A percentile compares a stretch with the other conserved stretches of the same genome.
phyloP scores from a whole-genome alignment of 2,329 filamentous ascomycete species.

The Trichoderma endophyticum region DNA sequence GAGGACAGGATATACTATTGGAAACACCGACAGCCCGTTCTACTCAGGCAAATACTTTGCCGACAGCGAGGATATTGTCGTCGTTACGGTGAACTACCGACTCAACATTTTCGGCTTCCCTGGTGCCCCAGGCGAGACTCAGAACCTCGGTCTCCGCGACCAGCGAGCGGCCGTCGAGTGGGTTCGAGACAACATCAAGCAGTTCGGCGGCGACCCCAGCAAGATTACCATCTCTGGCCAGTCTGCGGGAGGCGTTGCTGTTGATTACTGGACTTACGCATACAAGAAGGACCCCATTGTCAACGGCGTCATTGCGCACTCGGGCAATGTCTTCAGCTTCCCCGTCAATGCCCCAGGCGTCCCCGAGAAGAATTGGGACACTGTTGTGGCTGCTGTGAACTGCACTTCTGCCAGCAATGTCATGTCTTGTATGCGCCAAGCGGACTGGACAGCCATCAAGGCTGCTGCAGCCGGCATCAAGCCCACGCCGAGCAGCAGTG shows the following conservation, averaged over 20 bases:
- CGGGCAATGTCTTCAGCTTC: constrained; percentile 46
- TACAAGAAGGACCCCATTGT: constrained; percentile 48
- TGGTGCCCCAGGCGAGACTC: constrained; percentile 26
- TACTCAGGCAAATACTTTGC: constrained; percentile 45
- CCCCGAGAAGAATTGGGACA: constrained; percentile 41
- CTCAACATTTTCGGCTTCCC: constrained; percentile 43
- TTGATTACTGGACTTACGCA: constrained; percentile 49
- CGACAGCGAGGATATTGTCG: constrained; percentile 41
- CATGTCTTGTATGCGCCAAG: constrained; percentile 39
- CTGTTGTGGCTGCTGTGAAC: constrained; percentile 38
- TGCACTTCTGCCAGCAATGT: constrained; percentile 33
- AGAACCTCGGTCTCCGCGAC: constrained; percentile 31
- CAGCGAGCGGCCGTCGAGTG: constrained; percentile 33
- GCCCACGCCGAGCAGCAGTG: constrained; percentile 31
- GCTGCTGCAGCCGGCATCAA: constrained; percentile 36
- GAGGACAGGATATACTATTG: constrained; percentile 34
- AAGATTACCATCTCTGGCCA: constrained; percentile 36
- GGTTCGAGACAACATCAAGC: constrained; percentile 32
- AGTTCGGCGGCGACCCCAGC: constrained; percentile 29
- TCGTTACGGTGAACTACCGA: constrained; percentile 48
- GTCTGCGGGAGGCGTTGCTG: constrained; percentile 35
- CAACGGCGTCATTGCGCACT: constrained; percentile 44
- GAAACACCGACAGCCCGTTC: constrained; percentile 36
- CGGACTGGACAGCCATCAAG: constrained; percentile 36
- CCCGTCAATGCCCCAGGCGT: constrained; percentile 35